Evolutionary conservation across 352 stramenopile species (phyloP), one percentile per base, ranked within the genome.

Genomic region (Phytophthora hibernalis): DNA sequence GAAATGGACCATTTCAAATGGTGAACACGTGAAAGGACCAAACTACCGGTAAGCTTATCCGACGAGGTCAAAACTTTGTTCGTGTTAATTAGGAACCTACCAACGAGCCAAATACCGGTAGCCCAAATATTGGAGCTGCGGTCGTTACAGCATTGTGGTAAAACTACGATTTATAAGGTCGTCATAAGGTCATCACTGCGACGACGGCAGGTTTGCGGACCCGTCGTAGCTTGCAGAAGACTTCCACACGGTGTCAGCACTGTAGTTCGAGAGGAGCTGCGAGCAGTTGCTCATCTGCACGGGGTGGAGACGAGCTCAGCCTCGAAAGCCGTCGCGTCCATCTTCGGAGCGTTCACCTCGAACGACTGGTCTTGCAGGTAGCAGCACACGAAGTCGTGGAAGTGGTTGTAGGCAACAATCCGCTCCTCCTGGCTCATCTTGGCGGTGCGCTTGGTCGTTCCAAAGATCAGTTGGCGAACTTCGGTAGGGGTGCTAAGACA

Each of bases 361-460:
- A 70, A 74, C 50, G 65, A 54, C 22, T 74, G 54, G 33, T 70
- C 40, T 38, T 61, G 33, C n/a, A 74, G 47, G 38, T 58, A 74
- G 30, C 67, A 71, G 55, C 66, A 74, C 42, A 70, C 66, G 7
- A 57, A 57, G 50, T 57, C 50, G 35, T 74, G 66, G 37, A 70
- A 74, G 28, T 44, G 61, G 44, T 70, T 62, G 49, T 70, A 74
- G 21, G 67, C 61, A 13, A 28, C 55, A 38, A 71, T 51, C 1
- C 61, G 61, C 56, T 75, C 54, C 20, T 40, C 5, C 5, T 18
- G 0, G 8, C 7, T 54, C 67, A 75, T 71, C 44, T 67, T 52
- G 8, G 30, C 8, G 0, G 43, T 48, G 31, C 51, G 61, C 44
- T 75, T 71, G 24, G 16, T 12, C 18, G 67, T 67, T 5, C 67